Evolutionary conservation across 768 basidiomycete genomes (phyloP), one percentile per base, ranked within the genome.

Genomic region (Hypholoma fasciculare): DNA sequence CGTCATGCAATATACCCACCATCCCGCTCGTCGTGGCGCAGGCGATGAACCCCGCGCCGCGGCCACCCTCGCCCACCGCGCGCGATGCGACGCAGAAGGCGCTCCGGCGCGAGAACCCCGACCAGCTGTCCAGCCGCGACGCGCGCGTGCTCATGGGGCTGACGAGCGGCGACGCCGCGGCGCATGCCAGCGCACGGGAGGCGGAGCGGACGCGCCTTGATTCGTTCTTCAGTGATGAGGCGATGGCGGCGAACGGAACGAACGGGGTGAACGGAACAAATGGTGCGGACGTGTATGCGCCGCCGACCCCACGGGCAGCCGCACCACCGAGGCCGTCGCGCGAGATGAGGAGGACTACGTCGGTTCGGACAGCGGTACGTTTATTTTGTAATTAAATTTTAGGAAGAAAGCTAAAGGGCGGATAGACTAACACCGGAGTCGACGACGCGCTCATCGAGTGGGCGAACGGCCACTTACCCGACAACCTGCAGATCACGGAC

Each of bases 1-100:
- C 97, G 3, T 97, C 96, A 2, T 93, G 92, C 76, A 97, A 97
- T 66, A 93, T 98, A 52, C 93, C 95, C 1, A 98, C 96, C 1
- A 98, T 98, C 61, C 94, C 96, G 0, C 80, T 99, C 42, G 85
- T 89, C 20, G 92, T 97, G 12, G 97, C 97, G 0, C 95, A 98
- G 75, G 87, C 95, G 2, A 94, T 98, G 94, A 94, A 92, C 66
- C 96, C 96, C 1, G 90, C 92, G 0, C 96, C 96, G 7, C 84
- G 96, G 12, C 97, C 97, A 0, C 96, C 97, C 1, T 96, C 95
- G 0, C 97, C 97, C 0, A 80, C 85, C 0, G 88, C 90, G 13
- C 87, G 94, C 14, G 93, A 85, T 17, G 94, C 94, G 1, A 93
- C 90, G 0, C 96, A 98, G 71, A 86, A 88, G 43, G 92, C 94